A percentile compares a stretch with the other conserved stretches of the same genome.
Conservation (phyloP, 305 asterid species). For the Fraxinus paxiana region DNA sequence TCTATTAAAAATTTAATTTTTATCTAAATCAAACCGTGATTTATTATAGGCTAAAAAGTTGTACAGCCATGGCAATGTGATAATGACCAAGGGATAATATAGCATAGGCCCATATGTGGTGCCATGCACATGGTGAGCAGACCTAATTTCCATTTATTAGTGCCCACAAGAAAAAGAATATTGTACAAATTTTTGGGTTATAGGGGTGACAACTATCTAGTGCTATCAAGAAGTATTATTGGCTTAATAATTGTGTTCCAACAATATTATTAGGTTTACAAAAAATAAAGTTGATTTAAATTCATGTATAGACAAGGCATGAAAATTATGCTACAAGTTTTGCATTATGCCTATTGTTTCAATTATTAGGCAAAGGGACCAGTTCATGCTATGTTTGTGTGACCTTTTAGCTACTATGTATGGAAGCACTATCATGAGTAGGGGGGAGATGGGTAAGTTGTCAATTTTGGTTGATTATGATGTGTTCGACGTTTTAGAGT, state of each 20-base stretch:
- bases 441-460: background rate
- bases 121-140: background rate
- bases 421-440: background rate
- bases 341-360: background rate
- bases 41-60: background rate
- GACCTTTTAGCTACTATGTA: background rate
- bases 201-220: background rate
- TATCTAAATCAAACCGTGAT: background rate
- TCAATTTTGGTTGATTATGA: background rate
- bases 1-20: no score
- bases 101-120: background rate
- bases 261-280: background rate
- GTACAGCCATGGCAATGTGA: background rate
- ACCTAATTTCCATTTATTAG: background rate
- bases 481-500: background rate
- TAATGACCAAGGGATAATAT: constrained; percentile 8
- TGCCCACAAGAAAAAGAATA: background rate
- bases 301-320: background rate
- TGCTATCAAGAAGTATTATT: background rate
- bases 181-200: background rate
- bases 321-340: background rate
- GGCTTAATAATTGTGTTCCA: background rate
- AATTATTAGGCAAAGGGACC: background rate
- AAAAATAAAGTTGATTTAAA: background rate
- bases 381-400: background rate